phyloP scores from a whole-genome alignment of 495 filamentous ascomycete genomes.

The Penicillium antarcticum region DNA sequence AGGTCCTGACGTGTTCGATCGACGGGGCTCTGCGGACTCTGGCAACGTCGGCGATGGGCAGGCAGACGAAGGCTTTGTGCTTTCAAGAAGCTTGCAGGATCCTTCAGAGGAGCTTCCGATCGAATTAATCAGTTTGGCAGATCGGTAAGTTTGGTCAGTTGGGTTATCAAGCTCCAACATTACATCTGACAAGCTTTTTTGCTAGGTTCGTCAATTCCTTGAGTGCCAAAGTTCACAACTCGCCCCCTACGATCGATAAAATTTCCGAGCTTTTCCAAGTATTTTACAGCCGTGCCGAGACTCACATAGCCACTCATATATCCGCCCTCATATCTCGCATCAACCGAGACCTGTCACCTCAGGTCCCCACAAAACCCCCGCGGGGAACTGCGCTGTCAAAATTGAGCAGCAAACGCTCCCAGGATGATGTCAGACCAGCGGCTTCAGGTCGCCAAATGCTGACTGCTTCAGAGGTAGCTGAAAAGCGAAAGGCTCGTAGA shows the following conservation, averaged over 20 bases:
- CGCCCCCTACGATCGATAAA: constrained; percentile 78
- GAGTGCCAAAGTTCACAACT: constrained; percentile 79
- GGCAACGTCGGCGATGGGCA: constrained; percentile 49
- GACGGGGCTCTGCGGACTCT: constrained; percentile 49
- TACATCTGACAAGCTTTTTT: background rate
- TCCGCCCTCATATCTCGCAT: constrained; percentile 73
- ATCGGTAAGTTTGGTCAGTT: constrained; percentile 56
- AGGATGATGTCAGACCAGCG: constrained; percentile 24
- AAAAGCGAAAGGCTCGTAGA: constrained; percentile 73
- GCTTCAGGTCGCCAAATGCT: constrained; percentile 80
- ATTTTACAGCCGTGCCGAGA: constrained; percentile 81
- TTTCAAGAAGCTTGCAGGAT: constrained; percentile 50
- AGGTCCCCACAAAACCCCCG: constrained; percentile 31
- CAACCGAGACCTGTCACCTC: constrained; percentile 58
- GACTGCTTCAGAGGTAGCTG: constrained; percentile 77
- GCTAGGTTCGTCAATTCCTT: constrained; percentile 87
- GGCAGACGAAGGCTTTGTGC: constrained; percentile 39
- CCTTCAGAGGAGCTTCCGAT: constrained; percentile 86
- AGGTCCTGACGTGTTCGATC: constrained; percentile 44
- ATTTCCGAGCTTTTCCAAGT: constrained; percentile 89
- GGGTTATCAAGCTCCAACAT: background rate
- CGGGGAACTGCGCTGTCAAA: constrained; percentile 20
- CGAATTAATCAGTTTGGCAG: constrained; percentile 83
- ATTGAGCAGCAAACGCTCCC: constrained; percentile 21
- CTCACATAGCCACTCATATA: constrained; percentile 85